These are phyloP conservation scores for Cicer yamashitae DNA, from an alignment of 306 rosid genomes.

Conservation along the genomic window DNA sequence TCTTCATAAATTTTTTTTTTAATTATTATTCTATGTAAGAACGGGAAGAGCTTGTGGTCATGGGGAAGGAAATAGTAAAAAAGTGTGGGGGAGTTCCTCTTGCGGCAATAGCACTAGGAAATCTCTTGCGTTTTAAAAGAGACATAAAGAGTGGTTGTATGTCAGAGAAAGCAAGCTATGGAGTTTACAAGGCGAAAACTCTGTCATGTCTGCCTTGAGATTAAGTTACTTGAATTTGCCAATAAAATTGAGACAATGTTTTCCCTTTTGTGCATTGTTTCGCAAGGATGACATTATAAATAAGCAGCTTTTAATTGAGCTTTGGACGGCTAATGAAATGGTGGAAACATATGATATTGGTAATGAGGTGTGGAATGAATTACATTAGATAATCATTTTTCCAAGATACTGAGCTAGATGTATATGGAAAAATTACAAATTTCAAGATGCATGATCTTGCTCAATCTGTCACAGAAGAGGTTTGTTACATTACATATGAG, in stretches of 20 bases:
- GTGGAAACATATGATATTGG: too few species aligned
- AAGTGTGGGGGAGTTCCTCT: neutral
- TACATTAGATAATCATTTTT: too few species aligned
- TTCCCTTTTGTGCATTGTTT: slow-evolving; percentile 21
- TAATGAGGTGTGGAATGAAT: too few species aligned
- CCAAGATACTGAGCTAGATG: neutral
- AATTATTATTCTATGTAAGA: too few species aligned
- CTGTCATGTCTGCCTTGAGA: slow-evolving; percentile 12
- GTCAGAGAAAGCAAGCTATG: slow-evolving; percentile 25
- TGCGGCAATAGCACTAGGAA: too few species aligned
- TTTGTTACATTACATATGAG: neutral
- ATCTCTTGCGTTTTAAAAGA: too few species aligned
- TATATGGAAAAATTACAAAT: neutral
- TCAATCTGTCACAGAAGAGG: neutral
- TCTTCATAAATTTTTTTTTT: too few species aligned
- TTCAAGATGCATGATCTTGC: slow-evolving; percentile 45
- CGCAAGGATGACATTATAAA: neutral
- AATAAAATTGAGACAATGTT: slow-evolving; percentile 18
- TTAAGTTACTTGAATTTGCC: slow-evolving; percentile 3
- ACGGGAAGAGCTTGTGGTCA: neutral
- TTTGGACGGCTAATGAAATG: neutral
- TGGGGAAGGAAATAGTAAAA: slow-evolving; percentile 21
- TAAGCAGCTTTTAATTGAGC: neutral
- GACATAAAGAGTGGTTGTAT: slow-evolving; percentile 14
- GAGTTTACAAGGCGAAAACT: slow-evolving; percentile 26